Base-by-base conservation (phyloP, 2,329 filamentous ascomycete species). In the Aspergillus calidoustus region DNA sequence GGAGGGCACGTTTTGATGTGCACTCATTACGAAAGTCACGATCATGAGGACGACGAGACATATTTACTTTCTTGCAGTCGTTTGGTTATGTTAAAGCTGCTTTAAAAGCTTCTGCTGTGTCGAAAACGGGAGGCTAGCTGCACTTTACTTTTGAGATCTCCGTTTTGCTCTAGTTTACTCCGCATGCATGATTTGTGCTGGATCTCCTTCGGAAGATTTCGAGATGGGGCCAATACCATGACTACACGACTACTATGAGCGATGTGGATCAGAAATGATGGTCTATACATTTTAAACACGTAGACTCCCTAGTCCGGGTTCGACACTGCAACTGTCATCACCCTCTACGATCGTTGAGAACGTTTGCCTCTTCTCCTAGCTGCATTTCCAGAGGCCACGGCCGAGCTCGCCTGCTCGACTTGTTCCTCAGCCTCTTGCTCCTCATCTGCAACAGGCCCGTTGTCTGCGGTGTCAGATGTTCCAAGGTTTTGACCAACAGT, bases 401-500 rank as follows among this genome's bases (percentile, higher is more conserved):
- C 69, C 17, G 72, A 69, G 60, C 69, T 64, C 28, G 64, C 51
- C 23, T 71, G 72, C 6, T 71, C 69, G 2, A 60, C 22, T n/a
- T 58, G 55, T 46, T 72, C 70, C 47, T 59, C 64, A 22, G 49
- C 50, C 13, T 69, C 65, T 47, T 63, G 60, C 30, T 74, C 71
- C 15, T 70, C 69, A 6, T 64, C 63, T 23, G 38, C 38, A 25
- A 63, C 60, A 31, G 28, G 11, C 11, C 30, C 60, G 23, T 44
- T 54, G 11, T 64, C 65, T 7, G 3, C 34, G 1, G 48, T 30
- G 31, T 49, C 47, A 2, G 71, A 55, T 25, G 66, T 63, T 34
- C 69, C 71, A 44, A 73, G 55, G 15, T 77, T 44, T 15, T 69
- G 69, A 43, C 74, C 72, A 44, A 76, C 62, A 41, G 71, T 71